Conservation (phyloP, 192 early-diverging fungal species). For the Coemansia sp. region DNA sequence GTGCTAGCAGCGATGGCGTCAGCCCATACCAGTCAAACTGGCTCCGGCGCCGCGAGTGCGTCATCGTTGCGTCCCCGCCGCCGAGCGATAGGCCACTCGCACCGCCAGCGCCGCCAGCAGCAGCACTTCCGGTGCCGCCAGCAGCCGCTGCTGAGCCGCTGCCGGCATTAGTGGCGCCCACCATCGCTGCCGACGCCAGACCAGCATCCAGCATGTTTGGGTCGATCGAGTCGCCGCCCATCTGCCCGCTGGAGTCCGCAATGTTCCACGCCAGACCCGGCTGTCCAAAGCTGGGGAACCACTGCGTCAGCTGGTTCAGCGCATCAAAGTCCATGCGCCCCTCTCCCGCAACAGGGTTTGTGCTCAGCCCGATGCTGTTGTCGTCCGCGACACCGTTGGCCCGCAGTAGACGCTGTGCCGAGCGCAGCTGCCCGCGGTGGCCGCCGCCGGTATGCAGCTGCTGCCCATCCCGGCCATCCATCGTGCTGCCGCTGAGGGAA, state of each 20-base stretch:
- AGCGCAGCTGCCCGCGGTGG: slow-evolving; percentile 36
- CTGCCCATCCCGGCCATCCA: not conserved
- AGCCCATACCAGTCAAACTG: slow-evolving; percentile 52
- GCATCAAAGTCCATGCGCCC: slow-evolving; percentile 33
- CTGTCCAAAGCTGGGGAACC: slow-evolving; percentile 40
- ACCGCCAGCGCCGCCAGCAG: slow-evolving; percentile 1
- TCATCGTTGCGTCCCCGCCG: slow-evolving; percentile 4
- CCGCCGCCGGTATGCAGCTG: not conserved
- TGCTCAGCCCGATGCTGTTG: slow-evolving; percentile 49
- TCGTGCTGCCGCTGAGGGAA: not conserved
- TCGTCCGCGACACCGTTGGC: slow-evolving; percentile 47
- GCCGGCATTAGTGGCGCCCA: not conserved
- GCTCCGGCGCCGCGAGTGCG: slow-evolving; percentile 43
- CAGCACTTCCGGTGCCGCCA: not conserved
- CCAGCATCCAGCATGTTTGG: slow-evolving; percentile 49
- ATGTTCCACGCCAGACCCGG: slow-evolving; percentile 25
- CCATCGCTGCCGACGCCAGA: slow-evolving; percentile 14
- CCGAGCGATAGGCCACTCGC: not conserved
- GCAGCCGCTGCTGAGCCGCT: not conserved
- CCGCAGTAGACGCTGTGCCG: slow-evolving; percentile 39
- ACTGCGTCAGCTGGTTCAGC: slow-evolving; percentile 42
- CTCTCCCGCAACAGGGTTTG: slow-evolving; percentile 15
- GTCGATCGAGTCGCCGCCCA: slow-evolving; percentile 41
- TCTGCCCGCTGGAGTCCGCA: slow-evolving; percentile 5
- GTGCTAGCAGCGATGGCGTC: slow-evolving; percentile 42